Conservation (phyloP, 176 grass and related monocot genomes). For the Oryza longistaminata region DNA sequence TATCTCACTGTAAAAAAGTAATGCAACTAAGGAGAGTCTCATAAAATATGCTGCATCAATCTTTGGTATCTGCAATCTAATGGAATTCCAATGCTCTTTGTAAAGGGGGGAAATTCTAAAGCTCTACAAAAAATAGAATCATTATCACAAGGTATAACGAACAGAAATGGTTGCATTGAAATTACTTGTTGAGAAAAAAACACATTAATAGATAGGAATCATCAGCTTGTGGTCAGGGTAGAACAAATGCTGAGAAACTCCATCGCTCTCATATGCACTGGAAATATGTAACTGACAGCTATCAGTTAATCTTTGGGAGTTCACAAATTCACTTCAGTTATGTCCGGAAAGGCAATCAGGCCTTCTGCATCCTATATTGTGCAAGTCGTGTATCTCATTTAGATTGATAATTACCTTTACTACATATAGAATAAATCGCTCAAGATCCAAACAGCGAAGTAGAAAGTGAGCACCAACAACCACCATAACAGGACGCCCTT, state of each 20-base stretch:
- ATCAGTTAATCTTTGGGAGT: background rate
- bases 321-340: background rate
- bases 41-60: background rate
- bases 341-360: conserved; percentile 2
- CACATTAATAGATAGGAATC: background rate
- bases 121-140: background rate
- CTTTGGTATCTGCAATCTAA: background rate
- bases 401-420: conserved; percentile 64
- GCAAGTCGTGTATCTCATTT: background rate
- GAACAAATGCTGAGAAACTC: background rate
- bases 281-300: background rate
- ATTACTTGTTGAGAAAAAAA: background rate
- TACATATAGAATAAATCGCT: conserved; percentile 84
- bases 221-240: background rate
- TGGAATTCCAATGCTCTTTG: background rate
- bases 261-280: background rate
- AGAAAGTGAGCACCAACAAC: conserved; percentile 97
- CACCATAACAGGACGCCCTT: conserved; percentile 88
- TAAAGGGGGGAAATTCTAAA: background rate
- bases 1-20: background rate
- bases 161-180: background rate
- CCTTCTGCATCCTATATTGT: background rate
- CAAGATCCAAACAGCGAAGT: conserved; percentile 91
- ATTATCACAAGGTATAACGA: background rate
- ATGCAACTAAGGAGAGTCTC: background rate